Base-by-base conservation (phyloP, 306 rosid genomes). In the Leucaena leucocephala region DNA sequence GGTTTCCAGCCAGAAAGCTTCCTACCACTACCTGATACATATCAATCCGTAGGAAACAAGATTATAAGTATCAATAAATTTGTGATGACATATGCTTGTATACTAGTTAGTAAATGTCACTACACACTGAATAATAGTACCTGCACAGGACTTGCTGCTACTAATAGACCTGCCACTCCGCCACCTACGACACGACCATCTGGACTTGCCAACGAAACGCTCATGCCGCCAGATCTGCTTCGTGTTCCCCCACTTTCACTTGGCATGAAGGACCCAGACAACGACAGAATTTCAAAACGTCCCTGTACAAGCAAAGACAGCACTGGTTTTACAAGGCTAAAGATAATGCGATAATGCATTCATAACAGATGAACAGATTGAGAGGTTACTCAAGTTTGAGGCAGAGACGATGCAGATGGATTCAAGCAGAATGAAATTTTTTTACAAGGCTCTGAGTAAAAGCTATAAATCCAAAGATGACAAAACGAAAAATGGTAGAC, bases 1-100 rank as follows among this genome's bases (percentile, higher is more conserved):
- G 73, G 73, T 68, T 68, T 44, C 73, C 73, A 11, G 73, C 55
- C 55, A 68, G 55, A 43, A 68, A 68, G 34, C 73, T 68, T 15
- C 73, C 73, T 43, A 68, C 73, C 73, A 68, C 73, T 68, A 68
- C 73, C 73, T 68, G 73, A 68, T 67, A 42, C 71, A 40, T 4
- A 40, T 17, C 49, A 66, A 40, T 39, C 48, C 3, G 15, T 39
- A 17, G 49, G 49, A 40, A 39, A 67, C 4, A 39, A 8, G 27
- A 38, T 65, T 0, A 65, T 39, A 42, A 65, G 71, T n/a, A 17
- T 67, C 71, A 40, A 0, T 13, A 33, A 1, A 14, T 36, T 62
- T 34, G 43, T 34, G 42, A 34, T 33, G 38, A 62, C 16, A 62
- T 62, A 34, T 17, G 27, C 27, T 13, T 62, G 0, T 2, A 1